Base-by-base conservation (phyloP, 208 protist genomes). In the Crithidia acanthocephali region DNA sequence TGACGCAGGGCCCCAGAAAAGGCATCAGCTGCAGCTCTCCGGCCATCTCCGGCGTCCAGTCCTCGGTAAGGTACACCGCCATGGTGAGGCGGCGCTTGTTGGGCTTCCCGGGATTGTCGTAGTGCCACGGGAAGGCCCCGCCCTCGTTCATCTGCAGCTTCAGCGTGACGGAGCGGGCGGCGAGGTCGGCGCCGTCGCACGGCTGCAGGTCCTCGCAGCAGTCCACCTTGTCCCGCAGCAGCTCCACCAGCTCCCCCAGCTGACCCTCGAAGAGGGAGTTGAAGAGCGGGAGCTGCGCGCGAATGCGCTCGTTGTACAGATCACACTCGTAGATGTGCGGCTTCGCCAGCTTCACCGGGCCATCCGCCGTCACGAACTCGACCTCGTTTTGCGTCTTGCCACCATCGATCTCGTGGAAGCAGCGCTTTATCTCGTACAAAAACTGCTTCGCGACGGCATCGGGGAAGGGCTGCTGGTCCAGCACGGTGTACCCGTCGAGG, bases 131-230 rank as follows among this genome's bases (percentile, higher is more conserved):
- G 42, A 85, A 88, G 18, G 68, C 74, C 0, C 83, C 83, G 57
- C 83, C 83, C 22, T 74, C 72, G 58, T 88, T 88, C 74, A 85
- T 73, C 74, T 88, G 80, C 61, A 85, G 70, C 60, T 88, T 88
- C 50, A 88, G 63, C 64, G 80, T 88, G 9, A 84, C 45, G 32
- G 67, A 51, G 48, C 44, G 42, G 13, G 66, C 28, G 32, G 74
- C 71, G 23, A 22, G 40, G 27, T 48, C 51, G 20, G 71, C 70
- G 32, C 37, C 52, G 42, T 65, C 55, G 52, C 81, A 81, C 16
- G 48, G 35, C 35, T 69, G 58, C 35, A 86, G 47, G 55, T 81
- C 76, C 70, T 80, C 77, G 55, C 70, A 82, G 56, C 48, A 67
- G 35, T 25, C 42, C 40, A 84, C 44, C 8, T 57, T 71, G 57